Evolutionary conservation across 2,329 filamentous ascomycete genomes (phyloP), one percentile per base, ranked within the genome.

Genomic region (Hypoxylon sp.): DNA sequence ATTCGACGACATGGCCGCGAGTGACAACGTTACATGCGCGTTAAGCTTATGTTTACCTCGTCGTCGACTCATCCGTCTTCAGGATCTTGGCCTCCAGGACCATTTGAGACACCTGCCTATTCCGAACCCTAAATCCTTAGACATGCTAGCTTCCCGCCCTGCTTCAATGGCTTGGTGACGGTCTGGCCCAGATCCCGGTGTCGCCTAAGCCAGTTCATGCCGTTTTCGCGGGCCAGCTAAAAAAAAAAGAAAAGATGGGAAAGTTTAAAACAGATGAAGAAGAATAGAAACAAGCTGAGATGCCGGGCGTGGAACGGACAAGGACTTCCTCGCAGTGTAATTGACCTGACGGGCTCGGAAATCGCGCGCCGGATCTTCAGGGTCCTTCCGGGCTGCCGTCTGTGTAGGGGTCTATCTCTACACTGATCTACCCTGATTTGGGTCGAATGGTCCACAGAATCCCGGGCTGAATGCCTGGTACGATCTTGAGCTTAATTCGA

Each of bases 401-500:
- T 18, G 31, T 23, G 3, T 45, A 41, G 17, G 31, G 23, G 47
- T 48, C 41, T 38, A 26, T n/a, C n/a, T n/a, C n/a, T n/a, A n/a
- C n/a, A n/a, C n/a, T n/a, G n/a, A n/a, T n/a, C n/a, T n/a, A n/a
- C n/a, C n/a, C n/a, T n/a, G n/a, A n/a, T n/a, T n/a, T n/a, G n/a
- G n/a, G n/a, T n/a, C n/a, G n/a, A n/a, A n/a, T n/a, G n/a, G n/a
- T n/a, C n/a, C n/a, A n/a, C n/a, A n/a, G n/a, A n/a, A n/a, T n/a
- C n/a, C n/a, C n/a, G n/a, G n/a, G n/a, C n/a, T n/a, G n/a, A n/a
- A n/a, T n/a, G n/a, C n/a, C n/a, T n/a, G 53, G 53, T 61, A 35
- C 53, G 46, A 49, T 47, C 21, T 51, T 46, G 29, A 63, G 61
- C 54, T 61, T 63, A 61, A 61, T 48, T 61, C 18, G 41, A 63